These are phyloP conservation scores for Epichloe aotearoae DNA, from an alignment of 2,329 filamentous ascomycete species.

Conservation along the genomic window DNA sequence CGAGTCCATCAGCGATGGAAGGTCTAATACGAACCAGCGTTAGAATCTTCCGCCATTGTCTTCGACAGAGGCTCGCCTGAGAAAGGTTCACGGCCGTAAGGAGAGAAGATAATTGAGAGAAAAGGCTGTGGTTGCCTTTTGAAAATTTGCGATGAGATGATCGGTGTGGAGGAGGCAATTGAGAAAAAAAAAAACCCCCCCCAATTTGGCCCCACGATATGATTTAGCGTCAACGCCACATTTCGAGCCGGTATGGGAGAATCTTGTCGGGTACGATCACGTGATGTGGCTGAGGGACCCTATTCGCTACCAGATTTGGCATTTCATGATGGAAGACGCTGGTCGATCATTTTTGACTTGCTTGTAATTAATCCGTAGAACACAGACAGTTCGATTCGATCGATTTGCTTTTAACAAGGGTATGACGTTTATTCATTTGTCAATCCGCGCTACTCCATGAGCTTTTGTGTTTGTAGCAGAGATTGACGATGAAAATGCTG, in stretches of 20 bases:
- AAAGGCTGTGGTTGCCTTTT: neutral
- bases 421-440: no score
- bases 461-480: no score
- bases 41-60: conserved; percentile 14
- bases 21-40: conserved; percentile 10
- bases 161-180: neutral
- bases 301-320: neutral
- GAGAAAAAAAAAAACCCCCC: conserved; percentile 7
- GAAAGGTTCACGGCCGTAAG: conserved; percentile 44
- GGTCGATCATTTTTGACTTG: no score
- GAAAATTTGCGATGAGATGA: conserved; percentile 5
- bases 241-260: neutral
- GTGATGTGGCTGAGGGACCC: neutral
- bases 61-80: conserved; percentile 17
- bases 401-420: no score
- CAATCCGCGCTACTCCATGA: no score
- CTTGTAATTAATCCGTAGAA: no score
- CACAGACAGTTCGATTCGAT: no score
- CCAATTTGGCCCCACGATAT: neutral
- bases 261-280: neutral
- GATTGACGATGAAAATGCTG: no score
- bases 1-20: neutral
- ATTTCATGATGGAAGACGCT: no score
- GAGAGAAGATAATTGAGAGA: conserved; percentile 1
- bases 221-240: neutral